Evolutionary conservation across 2,329 filamentous ascomycete species (phyloP), one percentile per base, ranked within the genome.

Genomic region (Pseudofabraea citricarpa): DNA sequence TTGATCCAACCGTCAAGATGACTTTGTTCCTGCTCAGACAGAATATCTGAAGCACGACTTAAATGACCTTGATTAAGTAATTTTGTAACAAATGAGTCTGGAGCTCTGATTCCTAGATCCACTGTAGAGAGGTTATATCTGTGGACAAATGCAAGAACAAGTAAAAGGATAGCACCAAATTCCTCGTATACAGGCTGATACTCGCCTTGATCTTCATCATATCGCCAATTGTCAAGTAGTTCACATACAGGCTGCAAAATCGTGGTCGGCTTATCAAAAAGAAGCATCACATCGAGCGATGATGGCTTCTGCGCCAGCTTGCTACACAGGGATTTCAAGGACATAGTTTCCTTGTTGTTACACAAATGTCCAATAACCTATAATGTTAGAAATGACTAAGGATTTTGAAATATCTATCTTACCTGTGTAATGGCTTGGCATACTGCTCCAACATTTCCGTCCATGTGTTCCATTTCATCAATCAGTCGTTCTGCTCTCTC

Each of bases 371-470:
- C 72, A 56, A 90, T 76, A 23, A 87, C 74, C 81, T 85, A 35
- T 7, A 27, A 12, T 21, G 9, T 8, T 59, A 47, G 59, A 45
- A 26, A 29, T 32, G 39, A 10, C 3, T 20, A n/a, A n/a, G 12
- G 27, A 31, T 35, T n/a, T 12, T 21, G 10, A 12, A 12, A 7
- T 23, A 5, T 23, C 9, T 7, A 20, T 59, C 71, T 54, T 61
- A 84, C 83, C 69, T 88, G 85, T 29, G 82, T 78, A 35, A 90
- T 71, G 3, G 90, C 90, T 47, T 84, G 81, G 40, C 85, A 86
- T 15, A 94, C 87, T 2, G 89, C 88, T 2, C 87, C 89, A 2
- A 88, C 88, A 62, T 96, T 96, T 1, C 91, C 91, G 56, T 95
- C 88, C 75, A 93, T 90, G 40, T 84, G 85, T 44, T 95, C 89